phyloP scores from a whole-genome alignment of 805 yeast species.

The Yamadazyma philogaea region DNA sequence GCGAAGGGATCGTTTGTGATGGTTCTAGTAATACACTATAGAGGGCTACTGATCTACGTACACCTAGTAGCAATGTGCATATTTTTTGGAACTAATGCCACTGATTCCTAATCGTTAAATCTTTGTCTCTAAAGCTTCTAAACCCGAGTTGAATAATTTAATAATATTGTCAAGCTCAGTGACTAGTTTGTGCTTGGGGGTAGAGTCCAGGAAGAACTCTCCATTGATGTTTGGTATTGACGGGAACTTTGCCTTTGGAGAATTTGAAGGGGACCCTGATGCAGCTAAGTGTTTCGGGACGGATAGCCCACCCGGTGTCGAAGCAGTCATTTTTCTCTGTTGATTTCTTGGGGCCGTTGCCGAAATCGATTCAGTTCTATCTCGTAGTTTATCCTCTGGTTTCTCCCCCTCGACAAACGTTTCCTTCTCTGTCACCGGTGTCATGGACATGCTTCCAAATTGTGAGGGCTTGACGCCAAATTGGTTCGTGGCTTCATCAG shows the following conservation, averaged over 20 bases:
- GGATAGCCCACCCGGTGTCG: slow-evolving; percentile 1
- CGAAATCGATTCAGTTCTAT: slow-evolving; percentile 16
- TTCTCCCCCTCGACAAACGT: slow-evolving; percentile 11
- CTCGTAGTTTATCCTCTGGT: slow-evolving; percentile 12
- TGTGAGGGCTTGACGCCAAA: slow-evolving; percentile 61
- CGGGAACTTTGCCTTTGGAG: slow-evolving; percentile 27
- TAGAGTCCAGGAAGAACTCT: slow-evolving; percentile 37
- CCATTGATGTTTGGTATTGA: slow-evolving; percentile 33
- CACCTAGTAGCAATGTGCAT: background rate
- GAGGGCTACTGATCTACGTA: too few species aligned
- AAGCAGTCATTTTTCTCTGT: slow-evolving; percentile 14
- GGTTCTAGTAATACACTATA: too few species aligned
- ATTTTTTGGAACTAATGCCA: background rate
- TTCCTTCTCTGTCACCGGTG: slow-evolving; percentile 69
- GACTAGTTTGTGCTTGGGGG: slow-evolving; percentile 32
- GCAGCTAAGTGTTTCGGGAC: slow-evolving; percentile 2
- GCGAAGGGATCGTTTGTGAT: too few species aligned
- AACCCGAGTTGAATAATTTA: slow-evolving; percentile 34
- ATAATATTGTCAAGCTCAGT: slow-evolving; percentile 39
- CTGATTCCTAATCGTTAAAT: slow-evolving; percentile 11
- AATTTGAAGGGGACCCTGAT: slow-evolving; percentile 4
- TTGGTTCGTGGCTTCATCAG: slow-evolving; percentile 52
- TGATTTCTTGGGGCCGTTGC: background rate
- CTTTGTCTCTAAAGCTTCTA: slow-evolving; percentile 37
- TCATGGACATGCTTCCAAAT: slow-evolving; percentile 64